These are phyloP conservation scores for Pisolithus orientalis DNA, from an alignment of 768 basidiomycete species.

Conservation along the genomic window DNA sequence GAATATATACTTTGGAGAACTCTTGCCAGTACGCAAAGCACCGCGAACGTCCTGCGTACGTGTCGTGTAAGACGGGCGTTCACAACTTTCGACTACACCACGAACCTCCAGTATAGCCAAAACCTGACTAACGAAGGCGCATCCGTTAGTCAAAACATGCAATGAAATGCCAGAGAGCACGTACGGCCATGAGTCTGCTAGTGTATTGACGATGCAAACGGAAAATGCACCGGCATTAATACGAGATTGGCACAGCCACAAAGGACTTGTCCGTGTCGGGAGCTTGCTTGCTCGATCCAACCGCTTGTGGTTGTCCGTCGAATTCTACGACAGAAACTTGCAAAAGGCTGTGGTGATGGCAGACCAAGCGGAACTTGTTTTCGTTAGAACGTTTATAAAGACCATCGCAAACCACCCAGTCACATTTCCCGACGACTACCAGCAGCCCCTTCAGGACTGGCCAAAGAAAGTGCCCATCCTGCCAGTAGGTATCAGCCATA, in stretches of 20 bases:
- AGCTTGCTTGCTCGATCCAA: no score
- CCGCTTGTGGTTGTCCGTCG: not conserved
- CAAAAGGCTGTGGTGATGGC: conserved; percentile 32
- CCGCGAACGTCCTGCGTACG: conserved; percentile 60
- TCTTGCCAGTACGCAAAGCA: conserved; percentile 94
- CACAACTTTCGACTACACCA: not conserved
- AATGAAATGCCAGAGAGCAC: conserved; percentile 3
- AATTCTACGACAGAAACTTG: not conserved
- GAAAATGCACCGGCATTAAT: conserved; percentile 10
- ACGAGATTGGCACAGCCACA: conserved; percentile 21
- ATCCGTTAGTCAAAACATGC: conserved; percentile 8
- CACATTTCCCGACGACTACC: conserved; percentile 67
- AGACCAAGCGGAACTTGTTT: conserved; percentile 53
- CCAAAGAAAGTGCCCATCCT: conserved; percentile 67
- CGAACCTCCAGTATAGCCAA: conserved; percentile 56
- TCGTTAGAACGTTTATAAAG: conserved; percentile 60
- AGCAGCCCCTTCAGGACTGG: conserved; percentile 58
- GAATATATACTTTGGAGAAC: conserved; percentile 54
- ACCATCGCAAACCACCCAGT: conserved; percentile 64
- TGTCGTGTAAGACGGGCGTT: not conserved
- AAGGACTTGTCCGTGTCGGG: not conserved
- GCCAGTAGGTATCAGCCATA: conserved; percentile 39
- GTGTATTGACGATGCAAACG: conserved; percentile 5
- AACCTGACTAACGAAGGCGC: conserved; percentile 47
- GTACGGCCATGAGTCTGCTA: conserved; percentile 32